A percentile compares a stretch with the other conserved stretches of the same genome.
Conservation (phyloP, 2,329 filamentous ascomycete genomes). For the Penicillium paneum region DNA sequence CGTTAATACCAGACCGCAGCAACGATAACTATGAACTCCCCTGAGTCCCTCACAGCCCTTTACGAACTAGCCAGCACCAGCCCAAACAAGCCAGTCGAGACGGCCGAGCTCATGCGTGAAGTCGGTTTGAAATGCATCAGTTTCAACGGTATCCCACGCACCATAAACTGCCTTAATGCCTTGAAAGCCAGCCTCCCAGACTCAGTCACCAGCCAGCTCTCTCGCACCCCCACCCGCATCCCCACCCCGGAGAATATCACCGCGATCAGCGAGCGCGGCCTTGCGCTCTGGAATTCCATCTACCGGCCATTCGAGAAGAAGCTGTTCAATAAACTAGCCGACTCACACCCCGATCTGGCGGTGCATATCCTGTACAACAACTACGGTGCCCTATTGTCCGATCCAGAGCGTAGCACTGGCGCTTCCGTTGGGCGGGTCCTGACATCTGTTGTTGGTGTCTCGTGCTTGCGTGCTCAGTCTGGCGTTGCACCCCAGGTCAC, state of each 20-base stretch:
- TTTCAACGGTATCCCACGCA: constrained; percentile 65
- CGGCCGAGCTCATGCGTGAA: constrained; percentile 43
- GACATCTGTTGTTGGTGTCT: constrained; percentile 70
- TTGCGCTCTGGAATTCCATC: constrained; percentile 69
- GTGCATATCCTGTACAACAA: constrained; percentile 73
- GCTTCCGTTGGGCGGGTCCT: constrained; percentile 63
- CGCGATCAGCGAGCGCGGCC: constrained; percentile 57
- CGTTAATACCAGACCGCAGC: constrained; percentile 63
- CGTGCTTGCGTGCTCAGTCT: constrained; percentile 73
- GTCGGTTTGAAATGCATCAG: constrained; percentile 49
- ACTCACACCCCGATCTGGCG: constrained; percentile 76
- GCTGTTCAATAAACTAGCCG: constrained; percentile 66
- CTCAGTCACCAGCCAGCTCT: constrained; percentile 53
- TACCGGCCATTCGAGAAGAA: constrained; percentile 73
- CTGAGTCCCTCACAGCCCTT: constrained; percentile 53
- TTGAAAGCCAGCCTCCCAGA: constrained; percentile 63
- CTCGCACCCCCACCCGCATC: constrained; percentile 55
- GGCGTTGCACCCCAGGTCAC: constrained; percentile 79
- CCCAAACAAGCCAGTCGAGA: constrained; percentile 26
- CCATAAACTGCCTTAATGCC: constrained; percentile 75
- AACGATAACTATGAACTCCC: constrained; percentile 83
- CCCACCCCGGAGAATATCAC: constrained; percentile 55
- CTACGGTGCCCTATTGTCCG: constrained; percentile 70
- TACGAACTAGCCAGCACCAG: constrained; percentile 18
- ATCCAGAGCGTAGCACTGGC: constrained; percentile 51